These are phyloP conservation scores for Colletotrichum phormii DNA, from an alignment of 2,329 filamentous ascomycete species.

Conservation along the genomic window DNA sequence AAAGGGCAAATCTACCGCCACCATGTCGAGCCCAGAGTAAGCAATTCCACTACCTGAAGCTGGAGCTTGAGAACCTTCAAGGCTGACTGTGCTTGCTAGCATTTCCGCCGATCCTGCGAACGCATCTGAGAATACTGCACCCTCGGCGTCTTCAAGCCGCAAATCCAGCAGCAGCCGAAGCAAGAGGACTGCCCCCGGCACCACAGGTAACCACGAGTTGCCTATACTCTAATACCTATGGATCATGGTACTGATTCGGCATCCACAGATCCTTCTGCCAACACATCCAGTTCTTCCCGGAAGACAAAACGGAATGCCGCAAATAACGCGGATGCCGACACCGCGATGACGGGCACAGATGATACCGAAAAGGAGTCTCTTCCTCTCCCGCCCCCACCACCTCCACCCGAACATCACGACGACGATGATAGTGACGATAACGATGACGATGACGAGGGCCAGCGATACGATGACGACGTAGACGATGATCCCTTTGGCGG, in stretches of 20 bases:
- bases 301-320: constrained; percentile 64
- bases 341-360: constrained; percentile 77
- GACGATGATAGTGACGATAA: constrained; percentile 59
- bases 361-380: constrained; percentile 59
- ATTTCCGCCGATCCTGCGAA: constrained; percentile 74
- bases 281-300: constrained; percentile 53
- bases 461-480: constrained; percentile 58
- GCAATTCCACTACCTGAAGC: constrained; percentile 41
- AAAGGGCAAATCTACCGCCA: constrained; percentile 70
- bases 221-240: background rate
- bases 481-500: constrained; percentile 73
- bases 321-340: constrained; percentile 70
- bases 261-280: constrained; percentile 48
- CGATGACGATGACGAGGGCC: constrained; percentile 62
- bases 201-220: constrained; percentile 48
- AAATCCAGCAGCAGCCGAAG: constrained; percentile 78
- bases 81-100: constrained; percentile 43
- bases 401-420: constrained; percentile 47
- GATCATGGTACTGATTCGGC: constrained; percentile 3
- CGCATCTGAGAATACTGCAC: constrained; percentile 66
- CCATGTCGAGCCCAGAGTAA: constrained; percentile 82
- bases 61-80: background rate
- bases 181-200: constrained; percentile 70
- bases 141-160: constrained; percentile 74
- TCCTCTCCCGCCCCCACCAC: constrained; percentile 57